Percentiles rank a stretch among this genome's conserved stretches.
Conservation (phyloP, 768 basidiomycete species). For the Mycena haematopus region DNA sequence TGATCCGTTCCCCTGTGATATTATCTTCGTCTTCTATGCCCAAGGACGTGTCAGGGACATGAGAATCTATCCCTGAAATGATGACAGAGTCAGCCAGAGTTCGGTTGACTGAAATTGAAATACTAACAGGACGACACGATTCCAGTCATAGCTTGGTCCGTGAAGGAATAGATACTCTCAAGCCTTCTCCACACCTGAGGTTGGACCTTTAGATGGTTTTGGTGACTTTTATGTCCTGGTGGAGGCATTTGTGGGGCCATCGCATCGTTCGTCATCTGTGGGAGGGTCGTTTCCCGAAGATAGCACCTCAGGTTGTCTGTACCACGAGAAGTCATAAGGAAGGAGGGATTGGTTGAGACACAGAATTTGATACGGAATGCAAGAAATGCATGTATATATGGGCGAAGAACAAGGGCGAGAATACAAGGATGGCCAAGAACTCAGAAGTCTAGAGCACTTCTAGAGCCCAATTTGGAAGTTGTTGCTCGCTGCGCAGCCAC, state of each 20-base stretch:
- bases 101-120: conserved; percentile 11
- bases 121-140: conserved; percentile 47
- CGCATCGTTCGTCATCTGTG: conserved; percentile 43
- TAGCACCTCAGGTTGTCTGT: conserved; percentile 54
- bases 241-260: conserved; percentile 43
- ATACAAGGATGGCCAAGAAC: conserved; percentile 4
- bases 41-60: conserved; percentile 43
- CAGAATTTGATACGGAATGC: background rate
- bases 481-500: background rate
- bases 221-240: conserved; percentile 52
- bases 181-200: conserved; percentile 59
- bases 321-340: conserved; percentile 39
- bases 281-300: conserved; percentile 53
- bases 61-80: conserved; percentile 49
- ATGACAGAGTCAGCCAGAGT: conserved; percentile 16
- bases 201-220: conserved; percentile 49
- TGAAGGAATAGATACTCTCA: conserved; percentile 51
- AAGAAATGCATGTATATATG: background rate
- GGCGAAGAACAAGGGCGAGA: background rate
- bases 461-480: background rate
- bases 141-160: conserved; percentile 38
- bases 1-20: conserved; percentile 46
- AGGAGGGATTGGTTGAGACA: background rate
- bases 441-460: background rate
- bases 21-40: conserved; percentile 46